Base-by-base conservation (phyloP, 805 yeast species). In the Ogataea zsoltii region DNA sequence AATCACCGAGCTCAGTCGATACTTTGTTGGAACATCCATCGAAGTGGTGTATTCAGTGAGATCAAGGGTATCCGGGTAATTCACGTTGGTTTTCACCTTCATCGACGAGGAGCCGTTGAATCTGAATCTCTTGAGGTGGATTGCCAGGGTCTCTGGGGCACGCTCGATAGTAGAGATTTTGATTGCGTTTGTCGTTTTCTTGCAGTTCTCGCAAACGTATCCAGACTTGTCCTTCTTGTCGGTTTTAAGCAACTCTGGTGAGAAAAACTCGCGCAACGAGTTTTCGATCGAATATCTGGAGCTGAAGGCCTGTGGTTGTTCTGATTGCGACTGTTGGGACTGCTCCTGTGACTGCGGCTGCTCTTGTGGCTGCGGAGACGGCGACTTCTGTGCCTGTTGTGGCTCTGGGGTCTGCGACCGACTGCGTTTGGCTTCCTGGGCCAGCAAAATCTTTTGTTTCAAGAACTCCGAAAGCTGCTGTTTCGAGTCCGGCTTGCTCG, bases 91-190 rank as follows among this genome's bases (percentile, higher is more conserved):
- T 61, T 91, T 90, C 66, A 94, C 86, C 64, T 94, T 94, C 46
- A 88, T 82, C 3, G 91, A 83, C 14, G 74, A 72, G 21, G 70
- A 71, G 17, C 92, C 94, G 62, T 87, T 83, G 68, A 89, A 92
- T 66, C 92, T 84, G 68, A 94, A 94, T 56, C 97, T 75, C 62
- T 94, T 94, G 60, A 94, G 73, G 66, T 94, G 98, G 32, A 94
- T 77, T 9, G 88, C 76, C 50, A 92, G 71, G 16, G 94, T 83
- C 61, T 94, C 97, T 3, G 98, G 98, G 0, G 96, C 86, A 38
- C 83, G 76, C 45, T 82, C 79, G 38, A 94, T 85, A 29, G 84
- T 75, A 36, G 85, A 80, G 36, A 80, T 79, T 61, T 92, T 92
- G 38, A 80, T 68, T 3, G 97, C 98, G 50, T 77, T 77, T 0